A percentile compares a stretch with the other conserved stretches of the same genome.
Evolutionary conservation across 805 yeast genomes (phyloP).

Genomic region (Nadsonia fulvescens): DNA sequence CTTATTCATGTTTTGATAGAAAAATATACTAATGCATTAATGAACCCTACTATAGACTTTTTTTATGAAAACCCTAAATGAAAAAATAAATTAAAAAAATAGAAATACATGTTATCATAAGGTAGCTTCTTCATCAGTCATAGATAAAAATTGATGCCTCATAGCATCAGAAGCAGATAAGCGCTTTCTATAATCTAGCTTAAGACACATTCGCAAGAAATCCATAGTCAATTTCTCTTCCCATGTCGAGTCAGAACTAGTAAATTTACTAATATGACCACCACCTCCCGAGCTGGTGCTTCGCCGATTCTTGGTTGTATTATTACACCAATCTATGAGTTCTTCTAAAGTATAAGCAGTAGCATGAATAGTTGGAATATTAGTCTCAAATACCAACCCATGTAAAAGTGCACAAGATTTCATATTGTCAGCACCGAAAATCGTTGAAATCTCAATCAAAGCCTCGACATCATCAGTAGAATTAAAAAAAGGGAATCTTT

Average conservation of each 20-base stretch:
- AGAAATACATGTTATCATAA: no score
- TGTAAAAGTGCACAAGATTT: constrained; percentile 66
- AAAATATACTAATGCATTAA: no score
- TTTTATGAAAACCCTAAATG: no score
- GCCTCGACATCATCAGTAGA: constrained; percentile 92
- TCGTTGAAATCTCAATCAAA: constrained; percentile 58
- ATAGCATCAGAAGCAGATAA: constrained; percentile 52
- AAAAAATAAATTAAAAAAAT: no score
- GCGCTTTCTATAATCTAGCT: constrained; percentile 51
- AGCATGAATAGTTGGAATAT: constrained; percentile 32
- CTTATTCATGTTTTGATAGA: no score
- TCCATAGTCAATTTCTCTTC: constrained; percentile 16
- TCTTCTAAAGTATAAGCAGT: constrained; percentile 23
- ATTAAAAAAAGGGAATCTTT: constrained; percentile 85
- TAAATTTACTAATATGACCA: not conserved
- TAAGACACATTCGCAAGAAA: constrained; percentile 34
- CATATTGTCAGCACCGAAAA: constrained; percentile 63
- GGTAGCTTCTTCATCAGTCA: no score
- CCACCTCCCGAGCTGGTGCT: constrained; percentile 5
- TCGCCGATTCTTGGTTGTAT: constrained; percentile 3
- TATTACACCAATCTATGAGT: constrained; percentile 21
- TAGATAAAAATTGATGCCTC: constrained; percentile 43
- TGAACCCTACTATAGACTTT: no score
- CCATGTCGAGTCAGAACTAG: not conserved
- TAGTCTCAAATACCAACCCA: constrained; percentile 71